Evolutionary conservation across 2,329 filamentous ascomycete genomes (phyloP).

Genomic region (Cordyceps cicadae): DNA sequence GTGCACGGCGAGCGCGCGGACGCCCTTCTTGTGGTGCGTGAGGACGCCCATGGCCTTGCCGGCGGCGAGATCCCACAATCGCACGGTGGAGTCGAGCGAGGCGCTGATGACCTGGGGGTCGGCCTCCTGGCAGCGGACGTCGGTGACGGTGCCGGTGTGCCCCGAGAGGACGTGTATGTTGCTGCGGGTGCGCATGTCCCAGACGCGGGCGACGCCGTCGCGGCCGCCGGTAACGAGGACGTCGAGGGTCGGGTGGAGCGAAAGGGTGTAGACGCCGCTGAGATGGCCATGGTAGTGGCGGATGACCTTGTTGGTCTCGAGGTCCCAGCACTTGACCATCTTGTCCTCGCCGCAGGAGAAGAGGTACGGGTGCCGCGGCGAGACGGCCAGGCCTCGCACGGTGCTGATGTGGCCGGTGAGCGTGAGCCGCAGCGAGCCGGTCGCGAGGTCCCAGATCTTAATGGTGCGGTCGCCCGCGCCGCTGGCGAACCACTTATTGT

Average conservation of each 20-base stretch:
- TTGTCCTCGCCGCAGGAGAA: conserved; percentile 99
- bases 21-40: conserved; percentile 97
- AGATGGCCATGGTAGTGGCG: conserved; percentile 95
- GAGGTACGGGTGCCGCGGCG: conserved; percentile 86
- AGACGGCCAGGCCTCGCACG: conserved; percentile 85
- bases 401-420: conserved; percentile 92
- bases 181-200: conserved; percentile 95
- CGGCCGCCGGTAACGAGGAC: conserved; percentile 90
- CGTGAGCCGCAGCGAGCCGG: conserved; percentile 74
- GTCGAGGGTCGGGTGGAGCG: conserved; percentile 89
- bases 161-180: conserved; percentile 91
- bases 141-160: conserved; percentile 83
- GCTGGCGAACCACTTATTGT: conserved; percentile 95
- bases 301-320: conserved; percentile 99
- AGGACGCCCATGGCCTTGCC: conserved; percentile 94
- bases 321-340: conserved; percentile 99
- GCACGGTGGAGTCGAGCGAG: conserved; percentile 86
- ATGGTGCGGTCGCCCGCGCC: conserved; percentile 94
- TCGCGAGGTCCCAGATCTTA: conserved; percentile 96
- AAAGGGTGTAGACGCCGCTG: conserved; percentile 87
- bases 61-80: conserved; percentile 91
- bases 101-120: conserved; percentile 91
- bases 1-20: conserved; percentile 74
- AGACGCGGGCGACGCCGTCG: conserved; percentile 89
- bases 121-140: conserved; percentile 87